Percentiles rank a stretch among this genome's conserved stretches.
These are phyloP conservation scores for Alternaria sp. DNA, from an alignment of 2,329 filamentous ascomycete species.

Conservation along the genomic window DNA sequence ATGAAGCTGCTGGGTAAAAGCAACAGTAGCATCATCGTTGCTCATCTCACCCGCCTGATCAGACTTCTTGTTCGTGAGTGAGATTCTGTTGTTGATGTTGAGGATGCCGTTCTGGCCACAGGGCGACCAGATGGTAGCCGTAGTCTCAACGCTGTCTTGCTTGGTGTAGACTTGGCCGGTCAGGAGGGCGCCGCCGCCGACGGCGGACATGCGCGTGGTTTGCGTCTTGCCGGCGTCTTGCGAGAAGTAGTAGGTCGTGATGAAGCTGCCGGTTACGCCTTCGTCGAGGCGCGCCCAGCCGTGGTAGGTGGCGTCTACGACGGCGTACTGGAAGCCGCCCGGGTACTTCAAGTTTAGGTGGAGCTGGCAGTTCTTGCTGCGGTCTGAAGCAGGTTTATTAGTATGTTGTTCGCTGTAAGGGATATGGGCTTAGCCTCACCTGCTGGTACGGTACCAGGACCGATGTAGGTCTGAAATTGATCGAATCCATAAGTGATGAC, in stretches of 20 bases:
- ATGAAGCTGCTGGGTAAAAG: slow-evolving; percentile 45
- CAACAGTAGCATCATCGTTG: slow-evolving; percentile 45
- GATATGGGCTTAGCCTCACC: neutral
- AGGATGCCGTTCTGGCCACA: slow-evolving; percentile 43
- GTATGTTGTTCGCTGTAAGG: neutral
- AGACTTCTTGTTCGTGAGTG: slow-evolving; percentile 30
- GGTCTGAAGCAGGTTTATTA: slow-evolving; percentile 23
- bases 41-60: slow-evolving; percentile 36
- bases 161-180: slow-evolving; percentile 54
- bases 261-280: slow-evolving; percentile 43
- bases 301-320: slow-evolving; percentile 47
- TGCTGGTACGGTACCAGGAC: slow-evolving; percentile 27
- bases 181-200: slow-evolving; percentile 48
- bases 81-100: slow-evolving; percentile 44
- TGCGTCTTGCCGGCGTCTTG: slow-evolving; percentile 41
- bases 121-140: slow-evolving; percentile 42
- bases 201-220: slow-evolving; percentile 32
- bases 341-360: slow-evolving; percentile 45
- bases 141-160: slow-evolving; percentile 50
- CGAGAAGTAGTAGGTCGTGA: slow-evolving; percentile 48
- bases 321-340: slow-evolving; percentile 48
- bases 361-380: slow-evolving; percentile 47
- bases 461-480: slow-evolving; percentile 44
- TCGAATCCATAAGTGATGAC: slow-evolving; percentile 46
- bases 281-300: slow-evolving; percentile 44